phyloP scores from a whole-genome alignment of 352 stramenopile genomes.

The Phytophthora sojae region DNA sequence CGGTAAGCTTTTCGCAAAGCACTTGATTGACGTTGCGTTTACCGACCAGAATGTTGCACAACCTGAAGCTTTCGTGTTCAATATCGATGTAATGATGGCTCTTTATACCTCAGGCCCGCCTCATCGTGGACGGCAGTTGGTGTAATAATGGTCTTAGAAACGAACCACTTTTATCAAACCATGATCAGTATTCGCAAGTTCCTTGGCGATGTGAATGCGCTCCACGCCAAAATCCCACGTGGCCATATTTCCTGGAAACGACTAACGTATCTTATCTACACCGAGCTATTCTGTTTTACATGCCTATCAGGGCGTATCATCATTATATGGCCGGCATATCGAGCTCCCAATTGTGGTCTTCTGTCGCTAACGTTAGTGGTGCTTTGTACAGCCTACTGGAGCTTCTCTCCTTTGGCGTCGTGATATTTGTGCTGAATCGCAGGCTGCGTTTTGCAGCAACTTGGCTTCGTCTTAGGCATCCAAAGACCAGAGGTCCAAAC shows the following conservation, averaged over 20 bases:
- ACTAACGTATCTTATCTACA: background rate
- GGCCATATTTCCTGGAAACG: background rate
- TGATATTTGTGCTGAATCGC: background rate
- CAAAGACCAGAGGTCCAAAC: background rate
- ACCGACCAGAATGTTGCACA: slow-evolving; percentile 13
- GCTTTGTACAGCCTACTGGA: background rate
- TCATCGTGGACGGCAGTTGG: slow-evolving; percentile 13
- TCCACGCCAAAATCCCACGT: background rate
- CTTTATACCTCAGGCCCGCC: slow-evolving; percentile 31
- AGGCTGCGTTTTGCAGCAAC: background rate
- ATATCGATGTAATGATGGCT: slow-evolving; percentile 42
- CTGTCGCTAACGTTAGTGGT: slow-evolving; percentile 5
- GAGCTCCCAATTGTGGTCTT: background rate
- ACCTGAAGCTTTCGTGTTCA: slow-evolving; percentile 28
- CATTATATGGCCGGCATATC: slow-evolving; percentile 3
- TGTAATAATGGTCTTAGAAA: background rate
- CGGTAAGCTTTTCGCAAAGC: slow-evolving; percentile 16
- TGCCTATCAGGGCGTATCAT: slow-evolving; percentile 28
- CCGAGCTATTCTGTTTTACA: slow-evolving; percentile 1
- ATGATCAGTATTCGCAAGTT: background rate
- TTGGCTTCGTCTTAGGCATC: background rate
- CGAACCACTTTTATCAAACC: background rate
- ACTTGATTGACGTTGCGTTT: slow-evolving; percentile 23
- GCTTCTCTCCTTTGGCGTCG: background rate
- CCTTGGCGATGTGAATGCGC: background rate